phyloP scores from a whole-genome alignment of 1,139 yeast species.

The Diutina sp. region DNA sequence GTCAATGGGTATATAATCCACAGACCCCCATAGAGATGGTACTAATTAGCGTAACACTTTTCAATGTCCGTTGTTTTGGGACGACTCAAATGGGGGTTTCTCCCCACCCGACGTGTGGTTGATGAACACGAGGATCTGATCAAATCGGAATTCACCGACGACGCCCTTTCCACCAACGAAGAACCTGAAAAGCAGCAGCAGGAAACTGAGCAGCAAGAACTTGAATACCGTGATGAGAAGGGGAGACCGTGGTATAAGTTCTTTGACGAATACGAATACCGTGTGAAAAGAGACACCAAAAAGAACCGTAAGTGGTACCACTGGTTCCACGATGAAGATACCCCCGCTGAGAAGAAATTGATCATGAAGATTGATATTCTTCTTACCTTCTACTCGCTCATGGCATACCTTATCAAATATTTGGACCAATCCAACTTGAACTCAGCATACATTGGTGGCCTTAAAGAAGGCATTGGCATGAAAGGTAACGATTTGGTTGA shows the following conservation, averaged over 20 bases:
- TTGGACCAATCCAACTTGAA: conserved; percentile 48
- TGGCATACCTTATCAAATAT: conserved; percentile 62
- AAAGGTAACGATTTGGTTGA: conserved; percentile 54
- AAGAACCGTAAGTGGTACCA: conserved; percentile 40
- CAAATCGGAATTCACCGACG: background rate
- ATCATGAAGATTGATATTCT: conserved; percentile 50
- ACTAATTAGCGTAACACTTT: background rate
- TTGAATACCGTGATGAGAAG: conserved; percentile 50
- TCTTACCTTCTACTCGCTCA: conserved; percentile 44
- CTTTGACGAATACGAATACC: conserved; percentile 50
- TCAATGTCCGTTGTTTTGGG: conserved; percentile 7
- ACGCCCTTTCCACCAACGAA: conserved; percentile 6
- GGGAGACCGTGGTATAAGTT: conserved; percentile 51
- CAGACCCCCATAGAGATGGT: background rate
- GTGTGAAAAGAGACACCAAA: conserved; percentile 24
- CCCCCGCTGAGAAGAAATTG: conserved; percentile 41
- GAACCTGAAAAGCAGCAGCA: conserved; percentile 1
- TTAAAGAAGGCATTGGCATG: conserved; percentile 47
- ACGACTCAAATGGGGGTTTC: conserved; percentile 35
- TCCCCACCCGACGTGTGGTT: conserved; percentile 33
- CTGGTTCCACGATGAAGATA: conserved; percentile 50
- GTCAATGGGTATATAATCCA: background rate
- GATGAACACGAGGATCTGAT: conserved; percentile 17
- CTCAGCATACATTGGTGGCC: conserved; percentile 60
- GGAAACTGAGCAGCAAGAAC: conserved; percentile 2